Evolutionary conservation across 1,139 yeast species (phyloP), one percentile per base, ranked within the genome.

Genomic region (Geotrichum restrictum): DNA sequence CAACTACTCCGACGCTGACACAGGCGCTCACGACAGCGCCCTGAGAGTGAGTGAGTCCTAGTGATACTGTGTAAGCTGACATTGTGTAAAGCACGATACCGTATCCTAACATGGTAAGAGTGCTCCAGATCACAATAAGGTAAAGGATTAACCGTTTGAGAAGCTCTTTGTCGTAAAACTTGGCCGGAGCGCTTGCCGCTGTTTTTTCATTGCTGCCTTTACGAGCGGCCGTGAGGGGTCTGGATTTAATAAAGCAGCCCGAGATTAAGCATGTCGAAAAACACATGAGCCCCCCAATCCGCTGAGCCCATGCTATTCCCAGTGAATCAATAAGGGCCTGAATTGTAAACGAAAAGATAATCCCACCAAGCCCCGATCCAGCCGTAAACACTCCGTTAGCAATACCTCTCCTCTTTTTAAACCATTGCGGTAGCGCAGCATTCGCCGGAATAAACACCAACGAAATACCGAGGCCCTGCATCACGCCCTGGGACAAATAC

Each of bases 291-390:
- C 80, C 83, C 39, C 77, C 70, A 77, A 82, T 76, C 56, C 91
- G 69, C 54, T 84, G 71, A 0, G 88, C 84, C 91, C 89, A 83
- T 53, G 73, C 85, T 60, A 79, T 73, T 0, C 85, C 83, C 5
- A 81, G 74, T 16, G 67, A 66, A 31, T 74, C 62, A 45, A 75
- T 71, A 64, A 74, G 62, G 31, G 72, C 67, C 47, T 73, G 69
- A 19, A 69, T 68, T 0, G 76, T 65, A 22, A 75, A 59, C 4
- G 75, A 69, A 57, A 71, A 75, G 14, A 62, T 57, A 16, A 58
- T 54, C 24, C 60, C 63, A 1, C 71, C 68, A 19, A 70, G 68
- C 51, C 77, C 82, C 11, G 48, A 49, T 16, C 63, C 62, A 6
- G 68, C 53, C 59, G 60, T 45, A 62, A 56, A 55, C 69, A 78